These are phyloP conservation scores for Sordariomycetes sp. DNA, from an alignment of 2,329 filamentous ascomycete species.

Conservation along the genomic window DNA sequence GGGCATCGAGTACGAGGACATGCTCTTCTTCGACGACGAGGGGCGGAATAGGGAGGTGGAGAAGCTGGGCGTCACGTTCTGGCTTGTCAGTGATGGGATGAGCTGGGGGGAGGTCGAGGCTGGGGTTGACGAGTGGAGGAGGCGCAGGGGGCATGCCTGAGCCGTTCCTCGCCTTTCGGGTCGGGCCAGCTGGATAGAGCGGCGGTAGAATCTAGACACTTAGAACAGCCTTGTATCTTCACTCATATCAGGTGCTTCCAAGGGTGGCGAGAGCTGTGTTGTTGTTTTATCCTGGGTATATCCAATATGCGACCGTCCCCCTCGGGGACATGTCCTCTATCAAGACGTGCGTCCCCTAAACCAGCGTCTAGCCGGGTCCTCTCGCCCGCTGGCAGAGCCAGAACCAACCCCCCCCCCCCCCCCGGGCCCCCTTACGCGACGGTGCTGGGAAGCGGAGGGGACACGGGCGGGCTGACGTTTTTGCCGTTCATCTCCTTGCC, in stretches of 20 bases:
- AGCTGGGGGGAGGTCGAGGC: slow-evolving; percentile 63
- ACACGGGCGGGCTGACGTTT: background rate
- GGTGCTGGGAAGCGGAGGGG: background rate
- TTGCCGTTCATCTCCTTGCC: slow-evolving; percentile 2
- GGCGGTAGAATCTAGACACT: background rate
- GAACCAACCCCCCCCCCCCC: background rate
- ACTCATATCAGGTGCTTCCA: background rate
- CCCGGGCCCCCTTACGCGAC: background rate
- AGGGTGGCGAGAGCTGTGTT: background rate
- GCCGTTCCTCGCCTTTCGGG: too few species aligned
- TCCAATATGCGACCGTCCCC: background rate
- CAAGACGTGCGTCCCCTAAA: background rate
- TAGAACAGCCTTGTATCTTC: background rate
- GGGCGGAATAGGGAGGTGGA: slow-evolving; percentile 72
- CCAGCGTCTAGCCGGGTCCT: background rate
- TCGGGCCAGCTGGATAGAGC: background rate
- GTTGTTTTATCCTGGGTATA: background rate
- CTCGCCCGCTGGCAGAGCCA: background rate
- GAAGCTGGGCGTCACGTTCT: slow-evolving; percentile 69
- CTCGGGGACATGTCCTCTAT: background rate
- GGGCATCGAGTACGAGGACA: slow-evolving; percentile 62
- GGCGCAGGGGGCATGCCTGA: slow-evolving; percentile 38
- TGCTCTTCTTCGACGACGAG: slow-evolving; percentile 96
- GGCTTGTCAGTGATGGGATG: slow-evolving; percentile 68
- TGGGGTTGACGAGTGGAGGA: slow-evolving; percentile 72